These are phyloP conservation scores for Neurospora sp. DNA, from an alignment of 495 filamentous ascomycete species.

Conservation along the genomic window DNA sequence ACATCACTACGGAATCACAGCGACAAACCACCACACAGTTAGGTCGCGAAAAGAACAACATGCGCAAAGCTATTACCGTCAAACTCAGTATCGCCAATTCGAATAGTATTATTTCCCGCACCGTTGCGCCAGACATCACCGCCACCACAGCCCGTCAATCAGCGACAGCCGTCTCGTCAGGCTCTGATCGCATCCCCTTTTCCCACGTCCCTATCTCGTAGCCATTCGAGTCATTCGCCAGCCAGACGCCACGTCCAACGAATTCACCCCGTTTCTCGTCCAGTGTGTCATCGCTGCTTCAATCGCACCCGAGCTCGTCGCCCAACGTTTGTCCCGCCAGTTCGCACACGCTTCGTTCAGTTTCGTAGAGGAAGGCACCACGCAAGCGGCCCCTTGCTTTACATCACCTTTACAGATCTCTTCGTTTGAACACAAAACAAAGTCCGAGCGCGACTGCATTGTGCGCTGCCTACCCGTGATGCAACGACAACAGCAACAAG, in stretches of 20 bases:
- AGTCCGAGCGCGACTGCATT: background rate
- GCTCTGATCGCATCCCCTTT: constrained; percentile 3
- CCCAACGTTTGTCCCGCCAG: background rate
- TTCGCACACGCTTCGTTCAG: background rate
- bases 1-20: constrained; percentile 2
- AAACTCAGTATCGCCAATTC: constrained; percentile 12
- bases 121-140: constrained; percentile 1
- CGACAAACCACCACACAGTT: constrained; percentile 2
- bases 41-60: constrained; percentile 8
- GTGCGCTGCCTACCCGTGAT: constrained; percentile 5
- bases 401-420: constrained; percentile 4
- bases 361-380: background rate
- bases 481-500: constrained; percentile 17
- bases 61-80: constrained; percentile 18
- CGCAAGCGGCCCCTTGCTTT: background rate
- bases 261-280: background rate
- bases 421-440: constrained; percentile 4
- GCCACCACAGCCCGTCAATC: background rate
- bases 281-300: background rate
- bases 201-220: constrained; percentile 10
- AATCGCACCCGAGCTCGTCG: background rate
- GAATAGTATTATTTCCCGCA: constrained; percentile 17
- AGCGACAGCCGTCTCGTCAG: constrained; percentile 8
- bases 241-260: background rate
- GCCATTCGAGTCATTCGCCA: constrained; percentile 1